Evolutionary conservation across 2,329 filamentous ascomycete genomes (phyloP), one percentile per base, ranked within the genome.

Genomic region (Samsoniella hepiali): DNA sequence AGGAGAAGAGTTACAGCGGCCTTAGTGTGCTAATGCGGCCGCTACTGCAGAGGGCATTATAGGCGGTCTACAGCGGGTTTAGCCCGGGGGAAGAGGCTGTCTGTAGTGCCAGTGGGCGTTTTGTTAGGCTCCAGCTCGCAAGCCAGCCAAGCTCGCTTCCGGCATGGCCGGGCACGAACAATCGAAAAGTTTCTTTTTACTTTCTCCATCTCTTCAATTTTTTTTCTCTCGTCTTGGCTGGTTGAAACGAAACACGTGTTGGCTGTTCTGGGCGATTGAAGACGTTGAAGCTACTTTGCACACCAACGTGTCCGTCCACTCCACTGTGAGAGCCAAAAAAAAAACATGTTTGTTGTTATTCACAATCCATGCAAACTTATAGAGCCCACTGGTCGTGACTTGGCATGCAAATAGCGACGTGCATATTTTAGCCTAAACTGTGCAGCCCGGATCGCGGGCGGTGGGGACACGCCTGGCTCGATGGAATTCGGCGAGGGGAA

Each of bases 381-480:
- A 38, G 11, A n/a, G 47, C 8, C 57, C 15, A 13, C 45, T 13
- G 32, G 17, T 3, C 7, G 27, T 11, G 29, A 53, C 58, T 61
- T 61, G 58, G 58, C 49, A 61, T 61, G 49, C 49, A 61, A 61
- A 53, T 22, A 22, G 44, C 58, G 27, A 58, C 44, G 17, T 58
- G 56, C 56, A 58, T 49, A 58, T 44, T 31, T 49, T 49, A 49
- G 56, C 44, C 56, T n/a, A 13, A 45, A 57, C 13, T 58, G 56
- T 54, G 58, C 58, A 54, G 49, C 58, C 51, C 58, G 58, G 58
- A 61, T 61, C 58, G 58, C 58, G 58, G 49, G 49, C 58, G 29
- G 38, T 51, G 58, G 38, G 15, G 58, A 40, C 38, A 13, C 45
- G 58, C 29, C 29, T 53, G 38, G 34, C 36, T 31, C 47, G 47